phyloP scores from a whole-genome alignment of 2,329 filamentous ascomycete species.

The Pseudogymnoascus sp. region DNA sequence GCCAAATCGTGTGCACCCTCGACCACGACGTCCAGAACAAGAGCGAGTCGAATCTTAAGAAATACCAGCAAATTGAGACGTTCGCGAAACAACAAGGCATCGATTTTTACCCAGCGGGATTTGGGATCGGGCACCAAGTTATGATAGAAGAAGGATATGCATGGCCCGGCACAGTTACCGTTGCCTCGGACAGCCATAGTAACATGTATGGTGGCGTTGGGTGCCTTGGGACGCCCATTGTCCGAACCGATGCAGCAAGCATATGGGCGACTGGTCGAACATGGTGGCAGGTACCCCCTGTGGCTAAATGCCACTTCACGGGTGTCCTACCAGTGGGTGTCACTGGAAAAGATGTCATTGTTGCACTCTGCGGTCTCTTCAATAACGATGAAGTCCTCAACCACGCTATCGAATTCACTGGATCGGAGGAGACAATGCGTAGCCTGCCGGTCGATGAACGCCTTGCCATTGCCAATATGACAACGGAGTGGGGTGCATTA shows the following conservation, averaged over 20 bases:
- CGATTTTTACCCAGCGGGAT: conserved; percentile 66
- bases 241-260: conserved; percentile 77
- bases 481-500: conserved; percentile 71
- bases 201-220: conserved; percentile 81
- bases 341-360: conserved; percentile 88
- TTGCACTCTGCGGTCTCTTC: conserved; percentile 80
- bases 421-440: conserved; percentile 65
- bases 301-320: conserved; percentile 70
- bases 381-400: conserved; percentile 84
- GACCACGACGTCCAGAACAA: conserved; percentile 89
- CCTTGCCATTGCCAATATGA: conserved; percentile 72
- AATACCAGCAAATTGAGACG: conserved; percentile 72
- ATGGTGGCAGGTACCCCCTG: conserved; percentile 84
- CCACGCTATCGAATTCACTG: conserved; percentile 81
- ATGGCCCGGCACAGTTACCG: conserved; percentile 78
- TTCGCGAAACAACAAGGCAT: conserved; percentile 75
- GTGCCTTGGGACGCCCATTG: conserved; percentile 69
- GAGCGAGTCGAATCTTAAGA: conserved; percentile 67
- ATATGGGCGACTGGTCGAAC: conserved; percentile 78
- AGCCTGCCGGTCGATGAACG: conserved; percentile 66
- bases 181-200: conserved; percentile 69
- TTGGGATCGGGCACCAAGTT: conserved; percentile 84
- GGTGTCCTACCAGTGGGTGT: conserved; percentile 71
- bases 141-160: conserved; percentile 79
- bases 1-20: conserved; percentile 73